Conservation (phyloP, 352 stramenopile genomes). For the Phytophthora kernoviae region DNA sequence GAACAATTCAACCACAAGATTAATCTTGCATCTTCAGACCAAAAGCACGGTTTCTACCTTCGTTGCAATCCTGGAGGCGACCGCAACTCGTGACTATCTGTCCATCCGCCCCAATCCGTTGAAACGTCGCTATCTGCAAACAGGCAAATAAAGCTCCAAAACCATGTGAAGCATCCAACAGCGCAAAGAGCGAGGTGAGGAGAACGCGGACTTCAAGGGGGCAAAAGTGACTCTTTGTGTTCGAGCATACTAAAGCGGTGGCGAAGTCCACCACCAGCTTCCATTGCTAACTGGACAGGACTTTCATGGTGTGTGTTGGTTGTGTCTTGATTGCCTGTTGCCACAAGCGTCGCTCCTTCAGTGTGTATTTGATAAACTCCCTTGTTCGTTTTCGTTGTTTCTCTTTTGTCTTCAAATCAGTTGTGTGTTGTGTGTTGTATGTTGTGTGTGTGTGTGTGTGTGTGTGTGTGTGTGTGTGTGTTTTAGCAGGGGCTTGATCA, state of each 20-base stretch:
- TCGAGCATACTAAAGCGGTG: constrained; percentile 15
- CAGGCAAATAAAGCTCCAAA: constrained; percentile 2
- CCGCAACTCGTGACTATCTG: background rate
- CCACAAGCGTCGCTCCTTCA: constrained; percentile 8
- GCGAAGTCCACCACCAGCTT: constrained; percentile 12
- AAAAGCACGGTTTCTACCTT: background rate
- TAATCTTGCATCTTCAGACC: background rate
- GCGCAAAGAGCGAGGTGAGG: background rate
- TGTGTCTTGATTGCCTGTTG: constrained; percentile 11
- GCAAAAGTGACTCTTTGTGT: constrained; percentile 29
- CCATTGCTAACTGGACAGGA: constrained; percentile 15
- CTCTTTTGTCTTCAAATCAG: constrained; percentile 19
- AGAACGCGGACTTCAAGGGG: constrained; percentile 14
- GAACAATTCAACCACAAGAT: background rate
- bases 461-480: constrained; percentile 2
- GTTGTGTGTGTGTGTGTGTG: constrained; percentile 15
- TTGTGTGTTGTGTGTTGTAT: constrained; percentile 23
- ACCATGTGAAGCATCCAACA: too few relatives aligned
- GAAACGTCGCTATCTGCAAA: constrained; percentile 25
- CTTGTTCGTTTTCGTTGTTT: constrained; percentile 13
- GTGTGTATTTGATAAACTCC: constrained; percentile 13
- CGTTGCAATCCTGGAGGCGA: background rate
- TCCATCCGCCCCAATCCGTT: background rate
- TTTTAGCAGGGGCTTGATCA: background rate
- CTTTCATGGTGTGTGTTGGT: constrained; percentile 32